Evolutionary conservation across 2,329 filamentous ascomycete species (phyloP).

Genomic region (Graphium sp.): DNA sequence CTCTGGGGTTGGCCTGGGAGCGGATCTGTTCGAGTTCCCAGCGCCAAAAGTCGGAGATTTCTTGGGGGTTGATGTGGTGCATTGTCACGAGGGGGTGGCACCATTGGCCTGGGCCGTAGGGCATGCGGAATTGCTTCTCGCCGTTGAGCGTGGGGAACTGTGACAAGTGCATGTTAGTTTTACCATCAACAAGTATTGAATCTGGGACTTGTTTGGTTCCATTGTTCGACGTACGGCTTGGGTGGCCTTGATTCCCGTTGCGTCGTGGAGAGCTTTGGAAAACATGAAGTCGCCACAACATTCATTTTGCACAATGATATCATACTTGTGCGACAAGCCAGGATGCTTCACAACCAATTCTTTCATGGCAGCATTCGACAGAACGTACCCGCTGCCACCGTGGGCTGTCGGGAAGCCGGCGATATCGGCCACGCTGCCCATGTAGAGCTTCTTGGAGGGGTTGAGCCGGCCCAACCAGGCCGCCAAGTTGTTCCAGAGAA

Average conservation of each 20-base stretch:
- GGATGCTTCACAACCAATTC: slow-evolving; percentile 24
- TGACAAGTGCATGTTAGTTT: too few relatives aligned
- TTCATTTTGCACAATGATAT: slow-evolving; percentile 21
- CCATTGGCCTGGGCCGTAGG: slow-evolving; percentile 31
- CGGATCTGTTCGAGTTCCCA: slow-evolving; percentile 29
- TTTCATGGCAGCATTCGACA: slow-evolving; percentile 34
- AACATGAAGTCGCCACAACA: slow-evolving; percentile 37
- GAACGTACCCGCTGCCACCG: slow-evolving; percentile 37
- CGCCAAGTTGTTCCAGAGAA: slow-evolving; percentile 36
- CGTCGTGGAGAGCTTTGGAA: slow-evolving; percentile 27
- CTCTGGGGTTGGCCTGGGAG: slow-evolving; percentile 18
- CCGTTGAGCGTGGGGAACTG: slow-evolving; percentile 34
- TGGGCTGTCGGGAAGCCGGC: slow-evolving; percentile 31
- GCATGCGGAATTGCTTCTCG: slow-evolving; percentile 33
- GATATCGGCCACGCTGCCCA: slow-evolving; percentile 32
- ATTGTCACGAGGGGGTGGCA: slow-evolving; percentile 40
- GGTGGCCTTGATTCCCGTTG: slow-evolving; percentile 9
- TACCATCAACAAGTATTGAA: too few relatives aligned
- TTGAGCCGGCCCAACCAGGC: slow-evolving; percentile 28
- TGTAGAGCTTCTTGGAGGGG: slow-evolving; percentile 24
- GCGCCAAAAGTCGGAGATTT: slow-evolving; percentile 33
- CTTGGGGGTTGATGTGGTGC: slow-evolving; percentile 35
- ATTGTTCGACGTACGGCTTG: slow-evolving; percentile 3
- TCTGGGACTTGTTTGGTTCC: too few relatives aligned
- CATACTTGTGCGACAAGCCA: slow-evolving; percentile 26